These are phyloP conservation scores for Penicillium verhagenii DNA, from an alignment of 495 filamentous ascomycete genomes.

Conservation along the genomic window DNA sequence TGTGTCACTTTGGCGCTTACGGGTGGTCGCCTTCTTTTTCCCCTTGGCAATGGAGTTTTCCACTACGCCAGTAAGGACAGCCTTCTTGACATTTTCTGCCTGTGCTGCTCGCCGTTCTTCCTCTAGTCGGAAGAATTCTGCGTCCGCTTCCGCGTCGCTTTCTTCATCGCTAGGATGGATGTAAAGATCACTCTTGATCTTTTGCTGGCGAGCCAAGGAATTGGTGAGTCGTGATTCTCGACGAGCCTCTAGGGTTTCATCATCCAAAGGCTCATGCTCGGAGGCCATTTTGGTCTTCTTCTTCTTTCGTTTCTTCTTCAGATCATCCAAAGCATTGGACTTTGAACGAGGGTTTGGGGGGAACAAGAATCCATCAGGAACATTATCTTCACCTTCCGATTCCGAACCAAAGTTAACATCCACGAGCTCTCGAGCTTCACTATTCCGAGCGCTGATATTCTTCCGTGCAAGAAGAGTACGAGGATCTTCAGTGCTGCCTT, in stretches of 20 bases:
- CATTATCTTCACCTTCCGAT: conserved; percentile 56
- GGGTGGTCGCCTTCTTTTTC: conserved; percentile 19
- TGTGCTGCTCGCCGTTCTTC: conserved; percentile 53
- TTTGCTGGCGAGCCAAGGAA: conserved; percentile 62
- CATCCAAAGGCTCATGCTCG: conserved; percentile 44
- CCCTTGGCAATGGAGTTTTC: conserved; percentile 41
- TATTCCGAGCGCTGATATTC: conserved; percentile 45
- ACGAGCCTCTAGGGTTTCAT: conserved; percentile 50
- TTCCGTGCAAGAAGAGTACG: conserved; percentile 75
- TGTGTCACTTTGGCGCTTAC: conserved; percentile 35
- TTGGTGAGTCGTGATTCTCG: conserved; percentile 53
- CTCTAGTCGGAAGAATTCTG: conserved; percentile 71
- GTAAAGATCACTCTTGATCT: conserved; percentile 82
- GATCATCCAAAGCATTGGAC: conserved; percentile 45
- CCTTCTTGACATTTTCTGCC: conserved; percentile 47
- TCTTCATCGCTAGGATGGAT: conserved; percentile 81
- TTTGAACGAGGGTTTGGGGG: conserved; percentile 52
- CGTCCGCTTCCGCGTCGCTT: conserved; percentile 63
- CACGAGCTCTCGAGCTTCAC: conserved; percentile 32
- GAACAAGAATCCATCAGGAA: conserved; percentile 67
- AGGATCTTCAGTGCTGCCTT: conserved; percentile 65
- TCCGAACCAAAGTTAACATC: conserved; percentile 61
- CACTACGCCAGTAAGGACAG: conserved; percentile 51
- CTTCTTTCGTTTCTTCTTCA: conserved; percentile 55
- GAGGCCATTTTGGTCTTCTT: conserved; percentile 37